A percentile compares a stretch with the other conserved stretches of the same genome.
phyloP scores from a whole-genome alignment of 257 asterid genomes.

The Knoxia roxburghii region DNA sequence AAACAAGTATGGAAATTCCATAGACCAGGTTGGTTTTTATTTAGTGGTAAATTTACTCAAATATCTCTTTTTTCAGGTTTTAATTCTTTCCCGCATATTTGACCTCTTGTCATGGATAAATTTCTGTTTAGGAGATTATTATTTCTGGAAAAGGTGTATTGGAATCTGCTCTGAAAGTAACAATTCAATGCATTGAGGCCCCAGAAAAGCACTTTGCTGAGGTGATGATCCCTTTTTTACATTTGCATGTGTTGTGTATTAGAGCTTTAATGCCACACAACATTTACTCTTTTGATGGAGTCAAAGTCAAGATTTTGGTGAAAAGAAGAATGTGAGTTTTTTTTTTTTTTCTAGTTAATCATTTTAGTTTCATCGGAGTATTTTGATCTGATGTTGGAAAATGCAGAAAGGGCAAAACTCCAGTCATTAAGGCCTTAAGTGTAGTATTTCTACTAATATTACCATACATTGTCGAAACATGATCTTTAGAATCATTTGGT shows the following conservation, averaged over 20 bases:
- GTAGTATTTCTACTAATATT: not conserved
- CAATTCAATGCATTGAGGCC: conserved; percentile 51
- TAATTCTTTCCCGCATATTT: not conserved
- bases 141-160: conserved; percentile 40
- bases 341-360: too few relatives aligned
- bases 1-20: conserved; percentile 44
- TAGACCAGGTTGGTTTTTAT: conserved; percentile 42
- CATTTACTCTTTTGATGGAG: not conserved
- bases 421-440: not conserved
- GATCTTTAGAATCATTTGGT: not conserved
- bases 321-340: too few relatives aligned
- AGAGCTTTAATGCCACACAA: not conserved
- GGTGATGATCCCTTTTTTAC: conserved; percentile 31
- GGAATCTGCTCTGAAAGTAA: conserved; percentile 49
- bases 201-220: conserved; percentile 84
- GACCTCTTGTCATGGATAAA: not conserved
- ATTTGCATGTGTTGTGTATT: not conserved
- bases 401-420: not conserved
- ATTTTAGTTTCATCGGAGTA: not conserved
- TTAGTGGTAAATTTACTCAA: not conserved
- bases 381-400: not conserved
- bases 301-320: too few relatives aligned
- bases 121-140: conserved; percentile 36
- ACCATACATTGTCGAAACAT: not conserved
- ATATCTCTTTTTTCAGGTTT: not conserved